Evolutionary conservation across 2,329 filamentous ascomycete species (phyloP).

Genomic region (Amesomyces nigricolor): DNA sequence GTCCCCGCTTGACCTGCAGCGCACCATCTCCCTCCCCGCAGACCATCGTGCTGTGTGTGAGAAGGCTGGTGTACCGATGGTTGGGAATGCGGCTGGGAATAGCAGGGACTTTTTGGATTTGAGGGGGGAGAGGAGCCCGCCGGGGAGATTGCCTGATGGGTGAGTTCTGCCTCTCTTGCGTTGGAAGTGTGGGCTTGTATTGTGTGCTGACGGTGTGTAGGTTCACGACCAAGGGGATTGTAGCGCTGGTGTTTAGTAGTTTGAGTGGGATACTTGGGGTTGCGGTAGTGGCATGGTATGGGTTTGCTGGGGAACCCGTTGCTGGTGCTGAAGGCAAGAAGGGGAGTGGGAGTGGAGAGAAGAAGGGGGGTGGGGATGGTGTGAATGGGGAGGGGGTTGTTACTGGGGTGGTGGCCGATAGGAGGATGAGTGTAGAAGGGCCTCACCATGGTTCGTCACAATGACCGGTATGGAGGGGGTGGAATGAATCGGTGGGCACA

Average conservation of each 20-base stretch:
- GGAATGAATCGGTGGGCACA: too few species aligned
- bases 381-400: too few species aligned
- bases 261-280: slow-evolving; percentile 65
- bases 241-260: slow-evolving; percentile 69
- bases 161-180: slow-evolving; percentile 25
- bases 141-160: slow-evolving; percentile 54
- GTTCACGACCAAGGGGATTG: slow-evolving; percentile 62
- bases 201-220: slow-evolving; percentile 11
- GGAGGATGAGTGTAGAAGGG: too few species aligned
- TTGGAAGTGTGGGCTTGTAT: not conserved
- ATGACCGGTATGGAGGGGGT: too few species aligned
- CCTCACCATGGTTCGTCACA: too few species aligned
- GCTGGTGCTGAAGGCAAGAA: too few species aligned
- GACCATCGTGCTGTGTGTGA: slow-evolving; percentile 55
- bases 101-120: slow-evolving; percentile 25
- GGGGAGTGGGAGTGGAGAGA: too few species aligned
- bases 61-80: slow-evolving; percentile 20
- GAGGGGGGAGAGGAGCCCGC: slow-evolving; percentile 25
- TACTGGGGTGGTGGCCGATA: too few species aligned
- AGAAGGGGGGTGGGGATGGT: too few species aligned
- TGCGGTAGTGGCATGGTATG: slow-evolving; percentile 62
- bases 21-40: slow-evolving; percentile 51
- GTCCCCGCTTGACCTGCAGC: slow-evolving; percentile 57
- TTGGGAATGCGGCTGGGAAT: slow-evolving; percentile 30
- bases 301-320: slow-evolving; percentile 31